Evolutionary conservation across 1,284 basidiomycete species (phyloP), one percentile per base, ranked within the genome.

Genomic region (Tilletia setariae): DNA sequence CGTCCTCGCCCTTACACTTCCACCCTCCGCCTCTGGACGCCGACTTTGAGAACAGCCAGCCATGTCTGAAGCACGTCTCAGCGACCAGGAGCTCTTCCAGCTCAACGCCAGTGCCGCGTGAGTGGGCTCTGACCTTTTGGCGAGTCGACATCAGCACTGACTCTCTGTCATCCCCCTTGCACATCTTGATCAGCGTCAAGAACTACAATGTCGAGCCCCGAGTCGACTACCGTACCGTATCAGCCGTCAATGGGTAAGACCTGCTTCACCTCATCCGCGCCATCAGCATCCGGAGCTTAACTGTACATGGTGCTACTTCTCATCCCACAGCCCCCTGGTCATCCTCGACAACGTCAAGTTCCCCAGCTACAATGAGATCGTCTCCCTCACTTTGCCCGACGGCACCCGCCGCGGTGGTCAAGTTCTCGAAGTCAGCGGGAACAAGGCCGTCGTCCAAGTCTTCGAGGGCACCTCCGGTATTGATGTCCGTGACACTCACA

Each of bases 351-450:
- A 98, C 83, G 96, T 98, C 87, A 98, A 98, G 75, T 98, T 98
- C 84, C 92, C 95, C 3, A 94, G 94, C n/a, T 99, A 97, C 87
- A 98, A 98, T 84, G 96, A 99, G 86, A 98, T 98, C 78, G 96
- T 98, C 42, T 90, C 92, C 79, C 86, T 98, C 73, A 98, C 94
- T 3, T 87, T 99, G 21, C 95, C 96, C 7, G 96, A 99, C 84
- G 96, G 96, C 44, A 88, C 93, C 40, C 91, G 90, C 80, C 91
- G 96, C 79, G 94, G 94, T 25, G 96, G 96, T 49, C 96, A 98
- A 85, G 95, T 98, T 9, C 89, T 99, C 67, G 96, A 99, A 85
- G 94, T 99, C 47, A 91, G 92, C 79, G 96, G 96, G 67, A 95
- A 94, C 87, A 98, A 98, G 84, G 96, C 96, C 62, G 94, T 99